These are phyloP conservation scores for Cucurbita argyrosperma DNA, from an alignment of 306 rosid species.

Conservation along the genomic window DNA sequence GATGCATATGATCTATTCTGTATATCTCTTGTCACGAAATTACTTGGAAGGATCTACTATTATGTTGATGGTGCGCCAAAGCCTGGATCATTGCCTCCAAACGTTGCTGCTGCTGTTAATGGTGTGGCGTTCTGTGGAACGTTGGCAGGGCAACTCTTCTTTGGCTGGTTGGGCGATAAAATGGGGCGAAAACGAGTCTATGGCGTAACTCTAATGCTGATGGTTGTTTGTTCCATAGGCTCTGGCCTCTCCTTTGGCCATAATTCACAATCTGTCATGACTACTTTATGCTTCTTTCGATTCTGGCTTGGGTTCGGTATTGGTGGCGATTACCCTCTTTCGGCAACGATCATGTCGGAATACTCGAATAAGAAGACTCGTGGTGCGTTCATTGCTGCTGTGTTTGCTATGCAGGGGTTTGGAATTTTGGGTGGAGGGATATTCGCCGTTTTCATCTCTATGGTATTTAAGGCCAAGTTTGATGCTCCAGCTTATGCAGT, in stretches of 20 bases:
- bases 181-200: constrained; percentile 56
- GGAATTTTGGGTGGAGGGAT: constrained; percentile 64
- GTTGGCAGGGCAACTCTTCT: constrained; percentile 62
- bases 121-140: constrained; percentile 68
- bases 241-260: constrained; percentile 66
- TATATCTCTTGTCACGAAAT: constrained; percentile 52
- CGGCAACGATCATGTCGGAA: constrained; percentile 74
- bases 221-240: constrained; percentile 29
- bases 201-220: constrained; percentile 54
- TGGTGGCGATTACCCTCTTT: constrained; percentile 73
- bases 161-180: constrained; percentile 82
- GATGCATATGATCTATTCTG: constrained; percentile 78
- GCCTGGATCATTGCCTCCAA: constrained; percentile 61
- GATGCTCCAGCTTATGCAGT: constrained; percentile 29
- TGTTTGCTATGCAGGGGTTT: constrained; percentile 82
- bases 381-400: constrained; percentile 66
- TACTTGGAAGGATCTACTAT: constrained; percentile 66
- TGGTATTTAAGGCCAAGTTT: constrained; percentile 12
- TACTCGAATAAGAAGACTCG: constrained; percentile 69
- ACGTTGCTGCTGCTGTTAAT: constrained; percentile 54
- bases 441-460: constrained; percentile 34
- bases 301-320: constrained; percentile 84
- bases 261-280: constrained; percentile 14
- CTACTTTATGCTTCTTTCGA: constrained; percentile 45
- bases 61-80: constrained; percentile 35